A percentile compares a stretch with the other conserved stretches of the same genome.
These are phyloP conservation scores for Suillus alpinus DNA, from an alignment of 768 basidiomycete species.

Conservation along the genomic window DNA sequence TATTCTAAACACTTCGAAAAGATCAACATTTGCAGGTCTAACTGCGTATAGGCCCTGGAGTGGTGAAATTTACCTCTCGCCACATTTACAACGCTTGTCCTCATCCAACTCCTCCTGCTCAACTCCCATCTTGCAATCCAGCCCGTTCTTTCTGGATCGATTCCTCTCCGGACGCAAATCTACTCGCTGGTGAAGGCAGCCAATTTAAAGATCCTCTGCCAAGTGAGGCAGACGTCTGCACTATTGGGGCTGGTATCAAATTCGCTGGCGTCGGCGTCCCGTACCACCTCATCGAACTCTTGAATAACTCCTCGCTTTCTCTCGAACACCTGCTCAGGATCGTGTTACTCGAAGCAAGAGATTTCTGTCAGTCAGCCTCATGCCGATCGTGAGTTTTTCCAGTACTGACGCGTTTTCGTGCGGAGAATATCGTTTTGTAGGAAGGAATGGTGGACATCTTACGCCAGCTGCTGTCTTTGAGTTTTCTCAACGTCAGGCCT, in stretches of 20 bases:
- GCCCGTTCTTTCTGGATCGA: constrained; percentile 76
- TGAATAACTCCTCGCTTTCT: constrained; percentile 5
- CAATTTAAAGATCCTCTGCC: constrained; percentile 57
- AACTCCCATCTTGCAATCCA: constrained; percentile 57
- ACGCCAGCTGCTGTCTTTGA: constrained; percentile 46
- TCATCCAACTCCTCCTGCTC: constrained; percentile 14
- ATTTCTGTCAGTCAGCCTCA: constrained; percentile 62
- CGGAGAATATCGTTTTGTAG: constrained; percentile 32
- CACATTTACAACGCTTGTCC: background rate
- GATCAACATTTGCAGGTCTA: too few species aligned
- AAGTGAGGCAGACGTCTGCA: constrained; percentile 63
- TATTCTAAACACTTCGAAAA: too few species aligned
- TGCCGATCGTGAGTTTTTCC: background rate
- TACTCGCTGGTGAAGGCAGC: constrained; percentile 66
- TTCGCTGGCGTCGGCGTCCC: constrained; percentile 72
- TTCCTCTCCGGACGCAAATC: constrained; percentile 54
- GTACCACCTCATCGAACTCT: constrained; percentile 58
- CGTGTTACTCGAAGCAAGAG: constrained; percentile 81
- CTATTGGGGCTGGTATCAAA: constrained; percentile 67
- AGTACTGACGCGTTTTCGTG: background rate
- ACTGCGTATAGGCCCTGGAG: too few species aligned
- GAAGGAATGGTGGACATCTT: constrained; percentile 79
- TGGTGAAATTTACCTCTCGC: background rate
- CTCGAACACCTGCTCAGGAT: constrained; percentile 40
- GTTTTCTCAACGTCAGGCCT: constrained; percentile 38